Percentiles rank a stretch among this genome's conserved stretches.
phyloP scores from a whole-genome alignment of 176 grass and related monocot species.

The Zea luxurians region DNA sequence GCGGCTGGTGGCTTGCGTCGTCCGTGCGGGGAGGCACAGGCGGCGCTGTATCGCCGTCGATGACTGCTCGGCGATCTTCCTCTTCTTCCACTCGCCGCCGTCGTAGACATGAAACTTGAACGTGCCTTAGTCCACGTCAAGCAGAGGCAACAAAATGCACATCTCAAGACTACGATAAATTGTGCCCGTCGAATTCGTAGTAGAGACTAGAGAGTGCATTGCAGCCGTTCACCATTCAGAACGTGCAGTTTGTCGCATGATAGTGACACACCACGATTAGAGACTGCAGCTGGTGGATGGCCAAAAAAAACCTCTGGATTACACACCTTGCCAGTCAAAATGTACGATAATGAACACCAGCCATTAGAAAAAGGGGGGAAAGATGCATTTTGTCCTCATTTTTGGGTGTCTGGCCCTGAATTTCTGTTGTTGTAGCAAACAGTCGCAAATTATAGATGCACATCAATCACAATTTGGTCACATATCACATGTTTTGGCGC shows the following conservation, averaged over 20 bases:
- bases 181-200: neutral
- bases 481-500: slow-evolving; percentile 3
- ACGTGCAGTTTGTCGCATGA: slow-evolving; percentile 30
- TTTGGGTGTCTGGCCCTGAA: slow-evolving; percentile 5
- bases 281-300: slow-evolving; percentile 30
- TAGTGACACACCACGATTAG: slow-evolving; percentile 28
- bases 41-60: slow-evolving; percentile 73
- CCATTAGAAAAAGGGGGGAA: neutral
- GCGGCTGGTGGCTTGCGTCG: slow-evolving; percentile 66
- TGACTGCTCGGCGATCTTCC: slow-evolving; percentile 90
- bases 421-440: neutral
- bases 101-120: neutral
- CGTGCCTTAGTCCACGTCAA: too few relatives aligned
- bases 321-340: slow-evolving; percentile 22
- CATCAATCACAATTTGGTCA: slow-evolving; percentile 22
- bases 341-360: slow-evolving; percentile 31
- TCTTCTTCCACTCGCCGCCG: slow-evolving; percentile 66
- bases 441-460: slow-evolving; percentile 2
- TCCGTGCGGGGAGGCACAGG: slow-evolving; percentile 50
- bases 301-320: slow-evolving; percentile 21
- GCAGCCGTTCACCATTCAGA: slow-evolving; percentile 28
- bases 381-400: slow-evolving; percentile 38
- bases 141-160: neutral
- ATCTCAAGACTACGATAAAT: neutral
- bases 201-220: neutral